A percentile compares a stretch with the other conserved stretches of the same genome.
Conservation (phyloP, 2,329 filamentous ascomycete species). For the Diaporthe sp. region DNA sequence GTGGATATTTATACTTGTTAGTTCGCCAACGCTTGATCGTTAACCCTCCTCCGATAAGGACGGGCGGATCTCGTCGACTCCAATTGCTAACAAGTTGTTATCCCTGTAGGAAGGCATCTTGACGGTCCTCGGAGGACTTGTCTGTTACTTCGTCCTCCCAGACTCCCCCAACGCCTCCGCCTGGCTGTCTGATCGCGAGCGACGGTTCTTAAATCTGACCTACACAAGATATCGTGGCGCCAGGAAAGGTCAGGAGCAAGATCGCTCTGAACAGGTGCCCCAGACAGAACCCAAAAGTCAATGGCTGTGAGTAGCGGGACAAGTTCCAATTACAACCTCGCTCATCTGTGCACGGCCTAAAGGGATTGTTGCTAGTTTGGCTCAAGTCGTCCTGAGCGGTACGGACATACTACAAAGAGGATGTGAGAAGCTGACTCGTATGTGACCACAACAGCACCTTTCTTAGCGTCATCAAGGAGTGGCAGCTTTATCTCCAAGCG, state of each 20-base stretch:
- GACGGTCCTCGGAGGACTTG: slow-evolving; percentile 48
- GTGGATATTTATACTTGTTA: slow-evolving; percentile 67
- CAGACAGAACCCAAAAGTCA: background rate
- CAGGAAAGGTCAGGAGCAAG: background rate
- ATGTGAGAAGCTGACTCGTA: background rate
- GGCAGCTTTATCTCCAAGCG: slow-evolving; percentile 60
- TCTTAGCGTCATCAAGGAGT: slow-evolving; percentile 58
- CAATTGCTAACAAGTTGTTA: background rate
- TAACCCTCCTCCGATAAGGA: no score
- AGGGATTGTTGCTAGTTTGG: background rate
- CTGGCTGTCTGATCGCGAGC: background rate
- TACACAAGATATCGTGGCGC: background rate
- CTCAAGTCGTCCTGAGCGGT: background rate
- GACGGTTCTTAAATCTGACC: slow-evolving; percentile 1
- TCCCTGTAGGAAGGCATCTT: slow-evolving; percentile 49
- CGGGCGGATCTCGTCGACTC: no score
- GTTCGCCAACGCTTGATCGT: background rate
- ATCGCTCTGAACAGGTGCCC: background rate
- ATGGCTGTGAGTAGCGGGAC: background rate
- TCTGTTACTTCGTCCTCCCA: slow-evolving; percentile 62
- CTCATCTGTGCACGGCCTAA: background rate
- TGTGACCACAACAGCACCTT: slow-evolving; percentile 42
- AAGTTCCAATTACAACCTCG: background rate
- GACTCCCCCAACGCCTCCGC: slow-evolving; percentile 53
- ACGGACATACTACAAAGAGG: background rate